A percentile compares a stretch with the other conserved stretches of the same genome.
phyloP scores from a whole-genome alignment of 2,329 filamentous ascomycete genomes.

The Triangularia setosa region DNA sequence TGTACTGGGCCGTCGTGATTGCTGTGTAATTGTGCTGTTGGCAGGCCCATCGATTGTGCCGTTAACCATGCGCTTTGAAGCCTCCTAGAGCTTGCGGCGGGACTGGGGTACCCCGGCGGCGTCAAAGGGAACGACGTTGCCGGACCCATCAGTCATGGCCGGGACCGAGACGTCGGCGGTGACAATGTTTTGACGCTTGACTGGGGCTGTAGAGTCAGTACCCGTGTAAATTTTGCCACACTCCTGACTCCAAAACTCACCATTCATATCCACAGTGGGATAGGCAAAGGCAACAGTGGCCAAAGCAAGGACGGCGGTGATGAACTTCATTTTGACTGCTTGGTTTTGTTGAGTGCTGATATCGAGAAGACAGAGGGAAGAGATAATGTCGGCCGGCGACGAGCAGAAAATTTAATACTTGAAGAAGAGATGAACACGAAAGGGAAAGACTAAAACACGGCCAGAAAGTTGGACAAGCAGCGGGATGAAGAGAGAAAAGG shows the following conservation, averaged over 20 bases:
- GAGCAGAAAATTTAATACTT: conserved; percentile 30
- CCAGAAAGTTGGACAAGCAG: conserved; percentile 15
- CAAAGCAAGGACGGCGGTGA: conserved; percentile 45
- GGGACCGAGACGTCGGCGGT: conserved; percentile 35
- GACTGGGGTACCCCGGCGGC: conserved; percentile 39
- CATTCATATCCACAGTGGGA: conserved; percentile 26
- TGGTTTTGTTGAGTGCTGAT: conserved; percentile 16
- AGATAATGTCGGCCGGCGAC: conserved; percentile 51
- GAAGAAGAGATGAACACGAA: conserved; percentile 8
- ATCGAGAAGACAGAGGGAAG: conserved; percentile 28
- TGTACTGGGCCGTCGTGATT: not conserved
- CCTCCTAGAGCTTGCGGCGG: not conserved
- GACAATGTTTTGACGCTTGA: conserved; percentile 31
- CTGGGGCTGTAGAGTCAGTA: conserved; percentile 7
- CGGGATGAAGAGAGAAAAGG: conserved; percentile 15
- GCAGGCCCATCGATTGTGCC: not conserved
- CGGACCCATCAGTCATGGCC: conserved; percentile 45
- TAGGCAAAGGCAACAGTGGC: conserved; percentile 44
- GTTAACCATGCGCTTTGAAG: not conserved
- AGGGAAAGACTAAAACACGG: conserved; percentile 9
- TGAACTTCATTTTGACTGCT: conserved; percentile 51
- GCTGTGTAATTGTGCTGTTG: not conserved
- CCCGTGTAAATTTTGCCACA: not conserved
- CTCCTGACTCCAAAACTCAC: conserved; percentile 21
- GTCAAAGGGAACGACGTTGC: conserved; percentile 45